Evolutionary conservation across 352 stramenopile species (phyloP).

Genomic region (Salisapilia sapeloensis): DNA sequence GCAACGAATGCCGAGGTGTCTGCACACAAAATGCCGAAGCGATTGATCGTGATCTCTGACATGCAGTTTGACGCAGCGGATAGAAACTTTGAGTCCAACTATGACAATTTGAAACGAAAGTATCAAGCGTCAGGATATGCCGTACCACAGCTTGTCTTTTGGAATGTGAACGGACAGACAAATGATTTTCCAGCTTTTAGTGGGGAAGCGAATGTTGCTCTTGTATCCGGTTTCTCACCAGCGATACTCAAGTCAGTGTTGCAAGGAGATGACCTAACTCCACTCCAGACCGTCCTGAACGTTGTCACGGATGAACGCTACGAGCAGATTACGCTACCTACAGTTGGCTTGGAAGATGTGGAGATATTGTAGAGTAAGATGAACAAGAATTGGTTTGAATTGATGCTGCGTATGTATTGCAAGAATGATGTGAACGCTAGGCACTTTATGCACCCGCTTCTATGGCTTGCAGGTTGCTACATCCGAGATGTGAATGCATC

Average conservation of each 20-base stretch:
- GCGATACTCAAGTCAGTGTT: slow-evolving; percentile 20
- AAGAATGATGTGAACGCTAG: no score
- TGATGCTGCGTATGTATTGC: no score
- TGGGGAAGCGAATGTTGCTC: slow-evolving; percentile 17
- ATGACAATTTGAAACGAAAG: slow-evolving; percentile 15
- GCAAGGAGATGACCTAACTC: slow-evolving; percentile 8
- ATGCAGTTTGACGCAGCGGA: slow-evolving; percentile 65
- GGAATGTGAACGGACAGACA: slow-evolving; percentile 39
- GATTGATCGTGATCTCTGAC: slow-evolving; percentile 64
- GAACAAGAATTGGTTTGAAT: no score
- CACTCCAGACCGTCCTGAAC: slow-evolving; percentile 13
- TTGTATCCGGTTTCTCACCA: slow-evolving; percentile 33
- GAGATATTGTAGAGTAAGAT: no score
- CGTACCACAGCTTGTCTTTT: slow-evolving; percentile 53
- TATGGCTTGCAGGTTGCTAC: no score
- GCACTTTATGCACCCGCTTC: no score
- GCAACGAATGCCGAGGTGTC: slow-evolving; percentile 12
- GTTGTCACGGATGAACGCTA: slow-evolving; percentile 18
- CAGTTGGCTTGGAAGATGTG: no score
- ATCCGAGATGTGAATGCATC: slow-evolving; percentile 14
- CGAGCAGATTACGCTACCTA: slow-evolving; percentile 22
- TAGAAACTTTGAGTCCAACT: slow-evolving; percentile 20
- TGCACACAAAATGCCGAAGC: slow-evolving; percentile 25
- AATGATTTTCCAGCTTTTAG: slow-evolving; percentile 12
- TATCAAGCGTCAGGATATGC: slow-evolving; percentile 14